Evolutionary conservation across 768 basidiomycete species (phyloP).

Genomic region (Trametopsis cervina): DNA sequence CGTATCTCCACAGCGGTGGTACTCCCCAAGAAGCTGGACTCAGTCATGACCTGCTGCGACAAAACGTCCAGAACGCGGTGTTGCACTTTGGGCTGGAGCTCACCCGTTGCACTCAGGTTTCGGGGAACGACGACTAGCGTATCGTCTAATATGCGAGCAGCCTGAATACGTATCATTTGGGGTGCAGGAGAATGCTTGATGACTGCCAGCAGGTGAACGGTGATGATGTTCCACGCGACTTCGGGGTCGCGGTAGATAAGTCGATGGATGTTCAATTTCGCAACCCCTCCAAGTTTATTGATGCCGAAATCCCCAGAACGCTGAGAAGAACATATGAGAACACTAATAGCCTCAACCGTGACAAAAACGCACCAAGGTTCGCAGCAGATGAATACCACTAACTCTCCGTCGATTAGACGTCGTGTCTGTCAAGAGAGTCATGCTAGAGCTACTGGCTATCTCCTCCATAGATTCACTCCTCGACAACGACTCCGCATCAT

Average conservation of each 20-base stretch:
- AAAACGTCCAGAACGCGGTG: constrained; percentile 82
- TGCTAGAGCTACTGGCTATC: constrained; percentile 19
- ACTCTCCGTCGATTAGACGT: constrained; percentile 64
- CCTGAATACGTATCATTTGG: constrained; percentile 76
- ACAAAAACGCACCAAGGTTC: constrained; percentile 55
- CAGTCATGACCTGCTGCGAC: constrained; percentile 63
- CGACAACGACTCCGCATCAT: constrained; percentile 22
- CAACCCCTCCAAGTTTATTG: constrained; percentile 72
- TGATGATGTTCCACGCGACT: constrained; percentile 80
- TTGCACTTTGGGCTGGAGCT: constrained; percentile 67
- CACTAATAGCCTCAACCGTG: not conserved
- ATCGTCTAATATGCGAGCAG: constrained; percentile 81
- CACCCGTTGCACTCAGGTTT: constrained; percentile 52
- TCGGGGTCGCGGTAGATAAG: constrained; percentile 78
- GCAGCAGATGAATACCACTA: constrained; percentile 84
- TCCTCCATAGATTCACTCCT: constrained; percentile 37
- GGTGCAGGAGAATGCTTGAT: constrained; percentile 67
- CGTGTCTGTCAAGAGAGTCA: constrained; percentile 34
- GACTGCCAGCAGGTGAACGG: constrained; percentile 71
- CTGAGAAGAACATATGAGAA: constrained; percentile 30
- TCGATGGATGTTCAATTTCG: constrained; percentile 79
- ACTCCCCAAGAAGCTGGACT: constrained; percentile 30
- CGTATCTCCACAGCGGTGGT: constrained; percentile 67
- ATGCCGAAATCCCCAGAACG: constrained; percentile 94
- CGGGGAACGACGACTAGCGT: constrained; percentile 73